Percentiles rank a stretch among this genome's conserved stretches.
Evolutionary conservation across 140 eudicot genomes (phyloP).

Genomic region (Oenanthe javanica): DNA sequence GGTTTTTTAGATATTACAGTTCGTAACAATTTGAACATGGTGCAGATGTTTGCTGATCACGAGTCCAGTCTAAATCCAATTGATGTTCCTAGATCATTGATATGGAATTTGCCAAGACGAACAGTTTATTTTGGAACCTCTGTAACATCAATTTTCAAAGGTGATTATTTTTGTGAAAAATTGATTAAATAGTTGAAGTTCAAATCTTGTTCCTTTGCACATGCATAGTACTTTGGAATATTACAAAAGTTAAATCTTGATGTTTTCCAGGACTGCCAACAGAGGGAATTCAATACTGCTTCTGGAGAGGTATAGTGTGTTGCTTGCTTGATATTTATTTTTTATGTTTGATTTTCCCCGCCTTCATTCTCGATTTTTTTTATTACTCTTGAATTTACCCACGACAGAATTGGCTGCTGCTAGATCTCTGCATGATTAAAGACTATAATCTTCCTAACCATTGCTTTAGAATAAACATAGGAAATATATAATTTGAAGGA

Average conservation of each 20-base stretch:
- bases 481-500: neutral
- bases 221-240: neutral
- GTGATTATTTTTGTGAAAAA: conserved; percentile 22
- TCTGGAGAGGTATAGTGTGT: conserved; percentile 76
- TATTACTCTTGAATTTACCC: neutral
- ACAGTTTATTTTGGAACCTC: conserved; percentile 90
- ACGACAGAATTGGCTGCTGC: neutral
- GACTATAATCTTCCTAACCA: neutral
- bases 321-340: neutral
- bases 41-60: conserved; percentile 94
- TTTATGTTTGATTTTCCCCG: neutral
- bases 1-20: neutral
- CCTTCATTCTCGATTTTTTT: neutral
- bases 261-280: conserved; percentile 61
- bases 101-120: conserved; percentile 74
- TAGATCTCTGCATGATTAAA: neutral
- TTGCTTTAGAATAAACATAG: neutral
- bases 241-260: conserved; percentile 16
- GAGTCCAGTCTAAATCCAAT: conserved; percentile 78
- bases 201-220: conserved; percentile 1
- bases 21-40: conserved; percentile 1
- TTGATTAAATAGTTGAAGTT: neutral
- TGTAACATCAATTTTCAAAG: conserved; percentile 71
- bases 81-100: conserved; percentile 58
- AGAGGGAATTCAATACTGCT: conserved; percentile 66